Evolutionary conservation across 2,329 filamentous ascomycete genomes (phyloP).

Genomic region (Hortaea werneckii): DNA sequence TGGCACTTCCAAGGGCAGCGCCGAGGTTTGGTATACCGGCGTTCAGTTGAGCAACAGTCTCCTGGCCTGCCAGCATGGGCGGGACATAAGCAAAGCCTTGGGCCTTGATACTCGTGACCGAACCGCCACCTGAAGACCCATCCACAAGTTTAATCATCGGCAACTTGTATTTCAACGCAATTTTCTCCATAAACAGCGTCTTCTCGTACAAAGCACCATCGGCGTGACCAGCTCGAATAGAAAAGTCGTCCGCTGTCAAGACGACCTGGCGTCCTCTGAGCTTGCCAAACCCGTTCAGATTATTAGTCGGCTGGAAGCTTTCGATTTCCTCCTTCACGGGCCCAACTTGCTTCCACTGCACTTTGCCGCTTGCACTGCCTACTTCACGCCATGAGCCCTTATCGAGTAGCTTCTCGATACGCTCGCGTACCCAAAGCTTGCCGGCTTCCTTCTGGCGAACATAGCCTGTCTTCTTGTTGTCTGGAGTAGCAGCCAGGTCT

Average conservation of each 20-base stretch:
- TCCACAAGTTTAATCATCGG: slow-evolving; percentile 57
- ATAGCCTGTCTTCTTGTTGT: slow-evolving; percentile 46
- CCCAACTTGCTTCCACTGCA: slow-evolving; percentile 45
- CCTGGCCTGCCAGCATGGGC: slow-evolving; percentile 43
- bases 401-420: slow-evolving; percentile 50
- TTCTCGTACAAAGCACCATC: slow-evolving; percentile 48
- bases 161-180: slow-evolving; percentile 46
- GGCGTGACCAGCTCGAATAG: slow-evolving; percentile 52
- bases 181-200: slow-evolving; percentile 52
- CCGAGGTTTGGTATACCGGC: slow-evolving; percentile 55
- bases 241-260: slow-evolving; percentile 56
- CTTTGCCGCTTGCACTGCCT: slow-evolving; percentile 50
- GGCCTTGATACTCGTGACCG: slow-evolving; percentile 48
- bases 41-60: slow-evolving; percentile 48
- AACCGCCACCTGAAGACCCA: slow-evolving; percentile 53
- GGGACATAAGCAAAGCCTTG: slow-evolving; percentile 50
- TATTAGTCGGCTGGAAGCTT: slow-evolving; percentile 50
- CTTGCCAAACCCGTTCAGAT: slow-evolving; percentile 45
- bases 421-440: slow-evolving; percentile 55
- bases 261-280: slow-evolving; percentile 45
- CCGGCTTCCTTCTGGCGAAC: slow-evolving; percentile 53
- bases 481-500: slow-evolving; percentile 45
- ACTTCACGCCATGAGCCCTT: slow-evolving; percentile 47
- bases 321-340: slow-evolving; percentile 35
- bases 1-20: slow-evolving; percentile 53